These are phyloP conservation scores for Sphagnum fallax DNA, from an alignment of 228 moss, liverwort and hornwort species.

Conservation along the genomic window DNA sequence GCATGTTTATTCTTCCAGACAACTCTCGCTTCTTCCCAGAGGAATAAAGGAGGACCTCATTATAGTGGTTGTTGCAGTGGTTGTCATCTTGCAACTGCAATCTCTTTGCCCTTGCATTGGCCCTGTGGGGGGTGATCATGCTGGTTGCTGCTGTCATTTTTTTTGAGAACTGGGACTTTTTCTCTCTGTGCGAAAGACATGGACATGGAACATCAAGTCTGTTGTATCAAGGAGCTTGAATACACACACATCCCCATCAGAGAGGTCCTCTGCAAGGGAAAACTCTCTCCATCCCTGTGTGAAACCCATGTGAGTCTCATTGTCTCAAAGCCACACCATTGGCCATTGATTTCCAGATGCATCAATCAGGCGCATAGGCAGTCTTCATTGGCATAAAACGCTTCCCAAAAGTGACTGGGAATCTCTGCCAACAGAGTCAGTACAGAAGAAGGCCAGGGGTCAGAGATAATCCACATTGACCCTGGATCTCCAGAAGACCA, in stretches of 20 bases:
- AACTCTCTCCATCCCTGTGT: conserved; percentile 43
- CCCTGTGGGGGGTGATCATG: background rate
- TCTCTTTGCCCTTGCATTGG: conserved; percentile 18
- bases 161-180: background rate
- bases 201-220: conserved; percentile 26
- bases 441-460: too few species aligned
- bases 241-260: conserved; percentile 40
- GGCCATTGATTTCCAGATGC: conserved; percentile 33
- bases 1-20: conserved; percentile 3
- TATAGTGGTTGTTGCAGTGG: background rate
- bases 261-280: conserved; percentile 28
- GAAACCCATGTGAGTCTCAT: conserved; percentile 49
- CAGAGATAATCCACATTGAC: too few species aligned
- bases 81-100: conserved; percentile 6
- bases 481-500: too few species aligned
- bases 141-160: too few species aligned
- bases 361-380: conserved; percentile 30
- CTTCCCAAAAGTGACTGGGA: conserved; percentile 47
- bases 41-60: background rate
- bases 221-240: conserved; percentile 33
- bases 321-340: conserved; percentile 45
- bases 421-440: conserved; percentile 10
- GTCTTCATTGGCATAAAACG: conserved; percentile 43
- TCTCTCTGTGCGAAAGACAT: conserved; percentile 33
- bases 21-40: conserved; percentile 5